Evolutionary conservation across 1,139 yeast genomes (phyloP).

Genomic region (Yamadazyma trypodendri): DNA sequence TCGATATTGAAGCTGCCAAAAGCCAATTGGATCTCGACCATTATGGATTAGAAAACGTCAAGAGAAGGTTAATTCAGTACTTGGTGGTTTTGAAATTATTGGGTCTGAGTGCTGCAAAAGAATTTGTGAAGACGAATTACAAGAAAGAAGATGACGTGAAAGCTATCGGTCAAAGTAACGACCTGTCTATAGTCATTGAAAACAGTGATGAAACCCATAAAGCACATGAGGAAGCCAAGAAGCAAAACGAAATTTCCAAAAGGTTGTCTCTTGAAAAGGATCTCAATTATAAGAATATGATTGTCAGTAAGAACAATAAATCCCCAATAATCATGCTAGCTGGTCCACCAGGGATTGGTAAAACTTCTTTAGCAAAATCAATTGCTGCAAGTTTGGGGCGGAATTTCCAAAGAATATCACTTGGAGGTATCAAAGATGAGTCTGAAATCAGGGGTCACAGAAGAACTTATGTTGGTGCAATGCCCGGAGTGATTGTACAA

Average conservation of each 20-base stretch:
- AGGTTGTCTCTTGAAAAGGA: constrained; percentile 11
- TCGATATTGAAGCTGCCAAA: constrained; percentile 57
- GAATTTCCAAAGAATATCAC: constrained; percentile 77
- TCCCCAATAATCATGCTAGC: constrained; percentile 80
- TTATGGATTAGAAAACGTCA: constrained; percentile 79
- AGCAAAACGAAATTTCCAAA: constrained; percentile 24
- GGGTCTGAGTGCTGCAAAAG: constrained; percentile 38
- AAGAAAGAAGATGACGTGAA: constrained; percentile 11
- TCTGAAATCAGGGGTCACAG: constrained; percentile 92
- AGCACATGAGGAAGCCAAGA: constrained; percentile 28
- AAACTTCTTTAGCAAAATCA: constrained; percentile 85
- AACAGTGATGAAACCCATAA: constrained; percentile 35
- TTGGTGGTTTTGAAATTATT: constrained; percentile 73
- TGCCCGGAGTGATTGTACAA: constrained; percentile 85
- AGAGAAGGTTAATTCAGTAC: constrained; percentile 77
- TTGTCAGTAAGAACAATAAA: constrained; percentile 40
- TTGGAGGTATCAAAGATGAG: constrained; percentile 89
- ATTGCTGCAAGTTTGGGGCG: constrained; percentile 80
- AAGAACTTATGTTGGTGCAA: constrained; percentile 89
- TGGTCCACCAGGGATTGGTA: constrained; percentile 97
- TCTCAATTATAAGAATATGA: constrained; percentile 11
- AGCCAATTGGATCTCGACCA: constrained; percentile 74
- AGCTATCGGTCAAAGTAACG: constrained; percentile 7
- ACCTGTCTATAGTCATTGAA: constrained; percentile 29
- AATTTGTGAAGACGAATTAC: constrained; percentile 15